Percentiles rank a stretch among this genome's conserved stretches.
These are phyloP conservation scores for Annona cherimola DNA, from an alignment of 164 flowering plant genomes.

Conservation along the genomic window DNA sequence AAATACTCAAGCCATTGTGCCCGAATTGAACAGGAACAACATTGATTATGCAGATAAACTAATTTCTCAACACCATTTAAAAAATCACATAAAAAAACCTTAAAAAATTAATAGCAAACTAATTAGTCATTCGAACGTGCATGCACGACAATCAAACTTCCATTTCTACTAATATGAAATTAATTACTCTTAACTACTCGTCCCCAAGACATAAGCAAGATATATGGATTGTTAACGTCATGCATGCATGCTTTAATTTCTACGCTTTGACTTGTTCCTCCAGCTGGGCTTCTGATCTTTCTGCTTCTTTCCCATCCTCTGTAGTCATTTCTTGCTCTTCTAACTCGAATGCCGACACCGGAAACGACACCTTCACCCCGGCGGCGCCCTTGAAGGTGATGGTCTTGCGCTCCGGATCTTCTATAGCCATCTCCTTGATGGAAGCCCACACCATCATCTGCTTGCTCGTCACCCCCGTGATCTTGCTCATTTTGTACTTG, in stretches of 20 bases:
- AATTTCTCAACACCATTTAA: no score
- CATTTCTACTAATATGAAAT: no score
- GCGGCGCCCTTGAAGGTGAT: slow-evolving; percentile 51
- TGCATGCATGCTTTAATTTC: not conserved
- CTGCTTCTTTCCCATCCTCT: not conserved
- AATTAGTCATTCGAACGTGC: not conserved
- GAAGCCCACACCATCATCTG: slow-evolving; percentile 60
- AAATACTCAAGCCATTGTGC: no score
- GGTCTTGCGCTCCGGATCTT: slow-evolving; percentile 16
- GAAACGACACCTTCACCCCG: slow-evolving; percentile 53
- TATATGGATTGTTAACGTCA: not conserved
- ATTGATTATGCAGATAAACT: no score
- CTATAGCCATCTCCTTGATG: slow-evolving; percentile 4
- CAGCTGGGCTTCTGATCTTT: not conserved
- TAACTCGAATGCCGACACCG: slow-evolving; percentile 48
- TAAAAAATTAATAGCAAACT: no score
- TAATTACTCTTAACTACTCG: no score
- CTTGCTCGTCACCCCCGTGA: slow-evolving; percentile 21
- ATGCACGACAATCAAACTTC: not conserved
- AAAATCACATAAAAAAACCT: not conserved
- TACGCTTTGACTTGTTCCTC: not conserved
- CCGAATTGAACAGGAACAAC: no score
- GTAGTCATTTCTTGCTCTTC: slow-evolving; percentile 1
- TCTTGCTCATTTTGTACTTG: slow-evolving; percentile 26
- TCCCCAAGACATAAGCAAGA: no score